Conservation (phyloP, 345 rosid genomes). For the Draba incana region DNA sequence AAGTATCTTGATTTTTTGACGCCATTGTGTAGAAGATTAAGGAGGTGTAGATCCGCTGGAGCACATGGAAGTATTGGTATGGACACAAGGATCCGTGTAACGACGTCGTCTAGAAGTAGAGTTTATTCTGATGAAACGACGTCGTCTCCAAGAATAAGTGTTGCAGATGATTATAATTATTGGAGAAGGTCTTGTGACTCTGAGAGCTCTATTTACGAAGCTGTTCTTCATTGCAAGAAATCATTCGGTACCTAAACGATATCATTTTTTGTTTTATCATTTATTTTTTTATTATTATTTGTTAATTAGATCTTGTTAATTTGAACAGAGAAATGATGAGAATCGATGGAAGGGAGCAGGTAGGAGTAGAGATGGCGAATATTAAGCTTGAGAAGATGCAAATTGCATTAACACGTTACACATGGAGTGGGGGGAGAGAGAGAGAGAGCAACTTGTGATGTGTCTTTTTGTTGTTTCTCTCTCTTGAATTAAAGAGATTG, state of each 20-base stretch:
- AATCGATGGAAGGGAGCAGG: constrained; percentile 33
- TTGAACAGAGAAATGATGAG: constrained; percentile 33
- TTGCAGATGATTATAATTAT: constrained; percentile 49
- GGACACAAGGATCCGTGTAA: constrained; percentile 38
- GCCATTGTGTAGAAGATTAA: constrained; percentile 64
- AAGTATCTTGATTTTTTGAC: constrained; percentile 76
- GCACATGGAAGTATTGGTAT: constrained; percentile 41
- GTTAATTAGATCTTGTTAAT: neutral
- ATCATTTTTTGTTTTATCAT: neutral
- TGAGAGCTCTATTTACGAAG: constrained; percentile 88
- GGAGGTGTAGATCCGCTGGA: constrained; percentile 52
- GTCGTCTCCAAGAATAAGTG: constrained; percentile 71
- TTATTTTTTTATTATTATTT: neutral
- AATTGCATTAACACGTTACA: constrained; percentile 36
- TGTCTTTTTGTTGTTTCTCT: constrained; percentile 45
- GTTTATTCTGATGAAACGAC: constrained; percentile 59
- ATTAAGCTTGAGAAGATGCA: constrained; percentile 37
- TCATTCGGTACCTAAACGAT: constrained; percentile 55
- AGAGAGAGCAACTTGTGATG: constrained; percentile 41
- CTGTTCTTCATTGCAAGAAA: constrained; percentile 95
- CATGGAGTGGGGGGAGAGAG: constrained; percentile 34
- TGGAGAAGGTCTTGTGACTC: constrained; percentile 87
- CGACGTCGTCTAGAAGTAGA: constrained; percentile 43
- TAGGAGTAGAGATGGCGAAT: constrained; percentile 36
- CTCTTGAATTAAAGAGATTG: constrained; percentile 41